Evolutionary conservation across 2,329 filamentous ascomycete species (phyloP).

Genomic region (Tolypocladium tundrense): DNA sequence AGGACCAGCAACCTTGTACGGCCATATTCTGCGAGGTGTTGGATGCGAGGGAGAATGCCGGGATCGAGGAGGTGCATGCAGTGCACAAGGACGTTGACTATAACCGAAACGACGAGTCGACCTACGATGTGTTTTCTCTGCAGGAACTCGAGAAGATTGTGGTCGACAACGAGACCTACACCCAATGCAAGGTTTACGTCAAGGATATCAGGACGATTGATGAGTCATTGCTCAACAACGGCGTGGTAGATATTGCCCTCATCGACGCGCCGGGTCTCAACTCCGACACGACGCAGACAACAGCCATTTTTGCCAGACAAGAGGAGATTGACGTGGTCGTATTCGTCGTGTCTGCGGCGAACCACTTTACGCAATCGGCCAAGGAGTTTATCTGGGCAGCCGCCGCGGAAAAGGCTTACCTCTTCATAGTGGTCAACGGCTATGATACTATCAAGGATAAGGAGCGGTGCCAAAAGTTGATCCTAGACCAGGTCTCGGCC

Average conservation of each 20-base stretch:
- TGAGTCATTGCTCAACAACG: constrained; percentile 91
- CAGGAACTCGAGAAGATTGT: constrained; percentile 80
- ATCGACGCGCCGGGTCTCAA: constrained; percentile 96
- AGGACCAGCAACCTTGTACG: constrained; percentile 96
- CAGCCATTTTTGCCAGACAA: constrained; percentile 90
- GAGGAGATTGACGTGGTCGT: constrained; percentile 99
- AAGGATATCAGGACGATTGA: constrained; percentile 83
- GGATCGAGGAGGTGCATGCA: constrained; percentile 90
- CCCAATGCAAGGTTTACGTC: constrained; percentile 94
- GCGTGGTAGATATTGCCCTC: constrained; percentile 92
- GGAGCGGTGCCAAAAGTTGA: constrained; percentile 81
- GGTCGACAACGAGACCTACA: constrained; percentile 75
- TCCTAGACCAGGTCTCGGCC: constrained; percentile 76
- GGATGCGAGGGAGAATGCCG: constrained; percentile 81
- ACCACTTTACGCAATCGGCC: constrained; percentile 96
- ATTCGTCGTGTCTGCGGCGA: constrained; percentile 94
- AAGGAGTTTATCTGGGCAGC: constrained; percentile 96
- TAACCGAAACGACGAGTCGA: constrained; percentile 83
- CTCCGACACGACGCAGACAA: constrained; percentile 92
- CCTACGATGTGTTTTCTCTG: constrained; percentile 78
- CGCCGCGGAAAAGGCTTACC: constrained; percentile 93
- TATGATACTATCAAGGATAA: constrained; percentile 93
- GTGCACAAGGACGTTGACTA: constrained; percentile 75
- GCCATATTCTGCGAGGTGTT: constrained; percentile 97
- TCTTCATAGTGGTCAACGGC: constrained; percentile 97